A percentile compares a stretch with the other conserved stretches of the same genome.
Evolutionary conservation across 768 basidiomycete genomes (phyloP).

Genomic region (Saitozyma podzolica): DNA sequence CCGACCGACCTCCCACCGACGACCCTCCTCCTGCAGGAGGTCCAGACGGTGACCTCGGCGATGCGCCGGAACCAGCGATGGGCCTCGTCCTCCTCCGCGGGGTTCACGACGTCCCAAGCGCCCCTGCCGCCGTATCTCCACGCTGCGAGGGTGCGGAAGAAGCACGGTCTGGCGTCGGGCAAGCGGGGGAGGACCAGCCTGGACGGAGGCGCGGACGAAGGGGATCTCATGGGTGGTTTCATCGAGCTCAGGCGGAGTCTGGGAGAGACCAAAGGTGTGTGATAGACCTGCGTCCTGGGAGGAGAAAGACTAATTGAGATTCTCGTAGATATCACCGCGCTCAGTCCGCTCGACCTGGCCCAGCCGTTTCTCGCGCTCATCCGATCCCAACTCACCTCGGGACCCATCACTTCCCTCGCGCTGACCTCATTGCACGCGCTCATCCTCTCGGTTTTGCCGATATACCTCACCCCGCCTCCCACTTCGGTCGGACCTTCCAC

Average conservation of each 20-base stretch:
- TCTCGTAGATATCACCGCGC: conserved; percentile 31
- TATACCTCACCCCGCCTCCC: conserved; percentile 34
- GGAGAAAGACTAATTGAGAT: background rate
- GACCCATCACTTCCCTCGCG: conserved; percentile 94
- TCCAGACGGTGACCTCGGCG: conserved; percentile 81
- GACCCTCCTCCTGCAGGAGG: conserved; percentile 75
- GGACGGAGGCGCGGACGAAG: conserved; percentile 65
- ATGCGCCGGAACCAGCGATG: conserved; percentile 99
- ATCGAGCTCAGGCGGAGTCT: conserved; percentile 76
- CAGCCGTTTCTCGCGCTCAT: conserved; percentile 90
- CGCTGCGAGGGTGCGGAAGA: conserved; percentile 7
- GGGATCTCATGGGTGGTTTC: conserved; percentile 86
- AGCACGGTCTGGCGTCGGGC: conserved; percentile 6
- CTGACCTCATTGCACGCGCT: conserved; percentile 84
- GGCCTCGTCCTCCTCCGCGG: conserved; percentile 61
- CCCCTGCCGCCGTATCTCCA: conserved; percentile 29
- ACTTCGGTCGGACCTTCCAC: conserved; percentile 54
- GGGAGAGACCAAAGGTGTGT: conserved; percentile 63
- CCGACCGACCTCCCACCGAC: conserved; percentile 37
- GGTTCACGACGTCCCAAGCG: conserved; percentile 28
- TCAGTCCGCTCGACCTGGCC: conserved; percentile 58
- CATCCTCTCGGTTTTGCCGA: conserved; percentile 57
- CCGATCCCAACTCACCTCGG: conserved; percentile 89
- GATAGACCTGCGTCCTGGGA: background rate
- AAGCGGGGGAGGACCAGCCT: conserved; percentile 54